Percentiles rank a stretch among this genome's conserved stretches.
Evolutionary conservation across 768 basidiomycete species (phyloP).

Genomic region (Lactarius hatsudake): DNA sequence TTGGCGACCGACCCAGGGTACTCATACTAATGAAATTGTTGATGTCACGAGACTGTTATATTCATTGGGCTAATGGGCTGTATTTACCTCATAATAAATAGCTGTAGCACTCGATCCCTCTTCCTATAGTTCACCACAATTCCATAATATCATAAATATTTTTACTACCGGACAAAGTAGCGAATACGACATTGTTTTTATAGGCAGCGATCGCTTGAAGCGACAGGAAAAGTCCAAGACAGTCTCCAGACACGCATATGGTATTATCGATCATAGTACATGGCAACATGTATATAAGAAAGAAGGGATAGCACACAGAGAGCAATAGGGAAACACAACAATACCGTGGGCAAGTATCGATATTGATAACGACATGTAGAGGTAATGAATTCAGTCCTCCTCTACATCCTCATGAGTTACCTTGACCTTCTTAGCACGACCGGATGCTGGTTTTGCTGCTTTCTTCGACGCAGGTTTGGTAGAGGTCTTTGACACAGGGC

Average conservation of each 20-base stretch:
- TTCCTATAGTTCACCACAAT: not conserved
- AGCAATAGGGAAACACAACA: conserved; percentile 7
- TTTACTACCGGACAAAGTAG: not conserved
- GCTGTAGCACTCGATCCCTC: not conserved
- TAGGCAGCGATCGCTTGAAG: not conserved
- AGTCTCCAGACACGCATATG: conserved; percentile 12
- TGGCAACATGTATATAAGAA: conserved; percentile 12
- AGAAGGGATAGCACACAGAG: conserved; percentile 19
- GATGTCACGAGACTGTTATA: not conserved
- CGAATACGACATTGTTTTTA: not conserved
- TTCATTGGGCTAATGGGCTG: not conserved
- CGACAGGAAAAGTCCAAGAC: not conserved
- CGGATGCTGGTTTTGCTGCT: conserved; percentile 16
- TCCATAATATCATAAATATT: not conserved
- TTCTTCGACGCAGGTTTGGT: conserved; percentile 21
- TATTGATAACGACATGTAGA: not conserved
- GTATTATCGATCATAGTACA: conserved; percentile 23
- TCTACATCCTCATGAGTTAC: conserved; percentile 12
- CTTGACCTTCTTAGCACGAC: conserved; percentile 22
- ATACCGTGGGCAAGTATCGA: not conserved
- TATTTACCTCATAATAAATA: not conserved
- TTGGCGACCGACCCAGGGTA: not conserved
- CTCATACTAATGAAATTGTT: not conserved
- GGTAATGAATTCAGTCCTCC: conserved; percentile 15
- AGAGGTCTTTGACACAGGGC: conserved; percentile 6